Percentiles rank a stretch among this genome's conserved stretches.
These are phyloP conservation scores for Inga laurina DNA, from an alignment of 306 rosid genomes.

Conservation along the genomic window DNA sequence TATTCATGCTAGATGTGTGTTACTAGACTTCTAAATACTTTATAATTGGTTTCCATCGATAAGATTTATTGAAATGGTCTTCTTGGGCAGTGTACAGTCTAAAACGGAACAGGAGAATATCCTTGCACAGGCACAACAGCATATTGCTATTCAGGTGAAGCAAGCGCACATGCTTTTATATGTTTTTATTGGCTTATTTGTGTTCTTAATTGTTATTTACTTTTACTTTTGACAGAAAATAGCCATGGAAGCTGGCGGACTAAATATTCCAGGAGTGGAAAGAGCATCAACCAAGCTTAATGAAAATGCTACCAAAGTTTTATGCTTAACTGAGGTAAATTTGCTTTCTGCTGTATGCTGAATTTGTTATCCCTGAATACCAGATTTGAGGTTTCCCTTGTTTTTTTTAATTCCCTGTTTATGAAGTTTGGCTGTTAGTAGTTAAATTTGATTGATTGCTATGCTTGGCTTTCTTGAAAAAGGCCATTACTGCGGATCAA, in stretches of 20 bases:
- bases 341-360: slow-evolving; percentile 19
- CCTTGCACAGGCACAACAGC: slow-evolving; percentile 76
- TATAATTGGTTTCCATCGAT: neutral
- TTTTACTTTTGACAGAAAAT: slow-evolving; percentile 48
- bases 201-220: neutral
- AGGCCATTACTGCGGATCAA: slow-evolving; percentile 68
- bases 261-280: slow-evolving; percentile 48
- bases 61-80: slow-evolving; percentile 20
- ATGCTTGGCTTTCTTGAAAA: slow-evolving; percentile 28
- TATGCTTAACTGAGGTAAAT: slow-evolving; percentile 71
- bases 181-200: neutral
- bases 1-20: neutral
- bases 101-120: slow-evolving; percentile 78
- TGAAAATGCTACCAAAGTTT: slow-evolving; percentile 61
- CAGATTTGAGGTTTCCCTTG: neutral
- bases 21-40: neutral
- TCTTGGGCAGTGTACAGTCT: slow-evolving; percentile 56
- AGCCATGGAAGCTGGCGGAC: slow-evolving; percentile 61
- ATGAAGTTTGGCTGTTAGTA: slow-evolving; percentile 5
- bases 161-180: neutral
- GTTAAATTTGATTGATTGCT: slow-evolving; percentile 20
- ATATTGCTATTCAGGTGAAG: slow-evolving; percentile 72
- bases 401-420: slow-evolving; percentile 9
- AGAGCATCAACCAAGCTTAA: slow-evolving; percentile 34
- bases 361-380: slow-evolving; percentile 13